A percentile compares a stretch with the other conserved stretches of the same genome.
These are phyloP conservation scores for Phoma herbarum DNA, from an alignment of 2,329 filamentous ascomycete species.

Conservation along the genomic window DNA sequence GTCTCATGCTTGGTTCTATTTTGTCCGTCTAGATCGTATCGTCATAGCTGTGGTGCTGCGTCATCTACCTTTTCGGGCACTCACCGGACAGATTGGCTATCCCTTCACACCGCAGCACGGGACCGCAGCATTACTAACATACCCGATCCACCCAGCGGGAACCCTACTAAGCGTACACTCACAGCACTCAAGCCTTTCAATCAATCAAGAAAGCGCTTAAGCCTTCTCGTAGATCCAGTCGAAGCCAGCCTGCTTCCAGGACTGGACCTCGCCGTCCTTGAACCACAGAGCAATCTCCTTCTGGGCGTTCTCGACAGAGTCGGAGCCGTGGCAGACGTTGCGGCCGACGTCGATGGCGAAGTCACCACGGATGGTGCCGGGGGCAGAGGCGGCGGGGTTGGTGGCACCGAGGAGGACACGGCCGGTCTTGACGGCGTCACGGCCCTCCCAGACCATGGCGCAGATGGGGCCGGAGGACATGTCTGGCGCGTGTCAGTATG, in stretches of 20 bases:
- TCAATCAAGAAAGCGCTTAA: conserved; percentile 24
- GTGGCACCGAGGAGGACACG: conserved; percentile 97
- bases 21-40: conserved; percentile 30
- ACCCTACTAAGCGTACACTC: conserved; percentile 5
- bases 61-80: not conserved
- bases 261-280: conserved; percentile 83
- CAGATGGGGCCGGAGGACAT: conserved; percentile 96
- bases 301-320: conserved; percentile 98
- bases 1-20: conserved; percentile 32
- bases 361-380: conserved; percentile 98
- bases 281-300: conserved; percentile 99
- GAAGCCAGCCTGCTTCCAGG: conserved; percentile 83
- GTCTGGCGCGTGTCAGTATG: conserved; percentile 64
- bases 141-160: not conserved
- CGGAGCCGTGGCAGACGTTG: conserved; percentile 99
- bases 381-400: conserved; percentile 93
- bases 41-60: conserved; percentile 22
- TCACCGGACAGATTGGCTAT: not conserved
- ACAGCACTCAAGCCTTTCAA: conserved; percentile 3
- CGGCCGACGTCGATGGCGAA: conserved; percentile 89
- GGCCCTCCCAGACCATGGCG: conserved; percentile 99
- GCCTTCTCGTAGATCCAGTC: conserved; percentile 98
- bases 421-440: conserved; percentile 98
- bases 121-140: conserved; percentile 9
- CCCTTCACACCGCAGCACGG: conserved; percentile 3